Evolutionary conservation across 352 stramenopile species (phyloP).

Genomic region (Elongisporangium senticosum): DNA sequence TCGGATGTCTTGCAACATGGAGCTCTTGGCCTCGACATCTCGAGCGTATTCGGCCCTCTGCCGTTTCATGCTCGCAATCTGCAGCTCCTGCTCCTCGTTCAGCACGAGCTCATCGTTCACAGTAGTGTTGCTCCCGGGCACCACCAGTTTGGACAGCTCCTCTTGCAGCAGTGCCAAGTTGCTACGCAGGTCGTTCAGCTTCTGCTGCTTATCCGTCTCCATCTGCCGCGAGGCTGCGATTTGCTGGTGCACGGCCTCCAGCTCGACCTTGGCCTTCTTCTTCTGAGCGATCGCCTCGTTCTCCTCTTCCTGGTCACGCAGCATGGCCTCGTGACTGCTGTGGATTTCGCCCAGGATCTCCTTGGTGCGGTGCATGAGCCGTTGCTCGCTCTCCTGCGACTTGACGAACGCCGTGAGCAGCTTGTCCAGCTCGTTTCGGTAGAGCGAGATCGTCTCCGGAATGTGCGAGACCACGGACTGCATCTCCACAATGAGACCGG

Average conservation of each 20-base stretch:
- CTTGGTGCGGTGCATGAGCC: constrained; percentile 55
- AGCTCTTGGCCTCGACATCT: constrained; percentile 68
- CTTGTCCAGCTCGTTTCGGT: constrained; percentile 78
- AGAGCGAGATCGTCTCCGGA: constrained; percentile 64
- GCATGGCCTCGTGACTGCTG: constrained; percentile 63
- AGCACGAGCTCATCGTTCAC: constrained; percentile 31
- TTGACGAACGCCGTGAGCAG: constrained; percentile 66
- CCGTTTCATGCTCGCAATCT: constrained; percentile 66
- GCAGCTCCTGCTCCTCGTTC: constrained; percentile 66
- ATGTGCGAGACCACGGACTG: constrained; percentile 59
- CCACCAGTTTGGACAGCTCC: constrained; percentile 52
- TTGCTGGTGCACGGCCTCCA: constrained; percentile 65
- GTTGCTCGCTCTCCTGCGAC: constrained; percentile 79
- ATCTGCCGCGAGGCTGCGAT: constrained; percentile 50
- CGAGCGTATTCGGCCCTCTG: constrained; percentile 59
- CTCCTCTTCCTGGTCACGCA: constrained; percentile 76
- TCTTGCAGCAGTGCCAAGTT: constrained; percentile 64
- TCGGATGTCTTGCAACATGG: constrained; percentile 56
- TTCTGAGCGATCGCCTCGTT: constrained; percentile 61
- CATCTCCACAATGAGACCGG: constrained; percentile 57
- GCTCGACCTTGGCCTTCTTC: constrained; percentile 63
- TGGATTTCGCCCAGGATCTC: constrained; percentile 75
- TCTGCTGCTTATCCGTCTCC: constrained; percentile 69
- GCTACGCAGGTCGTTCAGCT: constrained; percentile 55
- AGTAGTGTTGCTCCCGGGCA: constrained; percentile 15